These are phyloP conservation scores for Ophiocordyceps sinensis DNA, from an alignment of 2,329 filamentous ascomycete species.

Conservation along the genomic window DNA sequence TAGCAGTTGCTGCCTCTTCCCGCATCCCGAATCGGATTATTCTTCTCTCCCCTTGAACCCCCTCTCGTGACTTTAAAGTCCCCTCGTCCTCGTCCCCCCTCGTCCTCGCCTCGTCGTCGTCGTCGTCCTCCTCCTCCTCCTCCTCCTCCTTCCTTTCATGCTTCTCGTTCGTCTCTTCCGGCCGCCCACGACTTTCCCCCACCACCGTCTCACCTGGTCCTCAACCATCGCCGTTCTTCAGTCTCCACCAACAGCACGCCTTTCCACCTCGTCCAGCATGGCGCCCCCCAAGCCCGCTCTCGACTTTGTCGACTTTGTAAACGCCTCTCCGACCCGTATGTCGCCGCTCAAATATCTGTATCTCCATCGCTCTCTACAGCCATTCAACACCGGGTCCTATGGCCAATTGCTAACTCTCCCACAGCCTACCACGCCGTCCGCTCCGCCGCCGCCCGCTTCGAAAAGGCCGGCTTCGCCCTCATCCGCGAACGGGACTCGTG, in stretches of 20 bases:
- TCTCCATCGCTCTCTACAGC: no score
- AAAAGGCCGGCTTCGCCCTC: constrained; percentile 70
- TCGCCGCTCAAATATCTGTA: background rate
- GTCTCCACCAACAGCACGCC: constrained; percentile 2
- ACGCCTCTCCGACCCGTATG: constrained; percentile 84
- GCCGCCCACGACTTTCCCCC: background rate
- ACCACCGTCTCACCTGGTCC: background rate
- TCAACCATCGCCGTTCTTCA: no score
- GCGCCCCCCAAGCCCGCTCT: constrained; percentile 44
- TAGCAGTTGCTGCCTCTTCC: no score
- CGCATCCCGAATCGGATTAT: no score
- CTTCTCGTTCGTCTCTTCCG: no score
- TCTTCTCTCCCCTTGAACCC: no score
- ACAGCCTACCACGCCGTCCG: constrained; percentile 88
- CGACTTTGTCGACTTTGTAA: constrained; percentile 88
- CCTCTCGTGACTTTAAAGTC: no score
- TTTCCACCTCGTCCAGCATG: constrained; percentile 27
- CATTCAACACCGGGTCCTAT: no score
- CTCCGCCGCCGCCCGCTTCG: constrained; percentile 59
- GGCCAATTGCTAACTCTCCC: background rate
- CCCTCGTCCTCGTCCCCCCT: no score
- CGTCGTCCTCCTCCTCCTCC: no score
- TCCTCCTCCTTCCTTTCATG: no score
- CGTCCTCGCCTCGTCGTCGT: no score
- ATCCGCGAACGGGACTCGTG: constrained; percentile 88